phyloP scores from a whole-genome alignment of 75 land plant species.

The Ceratopteris richardii region DNA sequence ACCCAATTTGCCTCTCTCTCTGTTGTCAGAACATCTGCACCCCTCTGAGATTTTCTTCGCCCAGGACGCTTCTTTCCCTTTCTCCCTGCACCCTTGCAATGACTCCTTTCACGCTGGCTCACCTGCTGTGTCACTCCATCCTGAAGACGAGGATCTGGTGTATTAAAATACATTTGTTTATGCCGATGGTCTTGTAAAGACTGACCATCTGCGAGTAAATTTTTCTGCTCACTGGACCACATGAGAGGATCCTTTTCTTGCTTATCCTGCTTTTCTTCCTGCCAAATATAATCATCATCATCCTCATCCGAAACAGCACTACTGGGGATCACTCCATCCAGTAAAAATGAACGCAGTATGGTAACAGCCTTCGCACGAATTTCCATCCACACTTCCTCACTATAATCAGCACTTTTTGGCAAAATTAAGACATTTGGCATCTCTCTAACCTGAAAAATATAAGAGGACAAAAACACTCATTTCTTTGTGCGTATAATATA shows the following conservation, averaged over 20 bases:
- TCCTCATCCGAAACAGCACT: slow-evolving; percentile 84
- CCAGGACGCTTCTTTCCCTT: slow-evolving; percentile 83
- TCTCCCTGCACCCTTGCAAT: slow-evolving; percentile 55
- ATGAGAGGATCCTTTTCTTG: slow-evolving; percentile 27
- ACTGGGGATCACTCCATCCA: slow-evolving; percentile 72
- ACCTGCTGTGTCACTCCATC: slow-evolving; percentile 36
- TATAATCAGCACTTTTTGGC: slow-evolving; percentile 96
- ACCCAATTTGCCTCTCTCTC: slow-evolving; percentile 53
- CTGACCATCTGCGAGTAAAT: slow-evolving; percentile 32
- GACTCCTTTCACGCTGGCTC: slow-evolving; percentile 40
- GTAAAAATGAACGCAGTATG: slow-evolving; percentile 58
- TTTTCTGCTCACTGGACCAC: slow-evolving; percentile 36
- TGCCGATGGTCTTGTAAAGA: slow-evolving; percentile 37
- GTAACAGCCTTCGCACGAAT: slow-evolving; percentile 86
- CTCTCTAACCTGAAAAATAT: slow-evolving; percentile 67
- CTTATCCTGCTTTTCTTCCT: slow-evolving; percentile 39
- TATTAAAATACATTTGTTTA: slow-evolving; percentile 32
- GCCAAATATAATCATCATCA: slow-evolving; percentile 51
- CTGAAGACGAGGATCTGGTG: slow-evolving; percentile 37
- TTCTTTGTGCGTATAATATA: too few relatives aligned
- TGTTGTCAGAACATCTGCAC: slow-evolving; percentile 23
- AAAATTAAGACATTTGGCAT: slow-evolving; percentile 98
- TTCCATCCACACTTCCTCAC: slow-evolving; percentile 99
- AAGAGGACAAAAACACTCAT: background rate
- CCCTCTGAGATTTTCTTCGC: slow-evolving; percentile 53